phyloP scores from a whole-genome alignment of 2,329 filamentous ascomycete species.

The Fusarium falciforme region DNA sequence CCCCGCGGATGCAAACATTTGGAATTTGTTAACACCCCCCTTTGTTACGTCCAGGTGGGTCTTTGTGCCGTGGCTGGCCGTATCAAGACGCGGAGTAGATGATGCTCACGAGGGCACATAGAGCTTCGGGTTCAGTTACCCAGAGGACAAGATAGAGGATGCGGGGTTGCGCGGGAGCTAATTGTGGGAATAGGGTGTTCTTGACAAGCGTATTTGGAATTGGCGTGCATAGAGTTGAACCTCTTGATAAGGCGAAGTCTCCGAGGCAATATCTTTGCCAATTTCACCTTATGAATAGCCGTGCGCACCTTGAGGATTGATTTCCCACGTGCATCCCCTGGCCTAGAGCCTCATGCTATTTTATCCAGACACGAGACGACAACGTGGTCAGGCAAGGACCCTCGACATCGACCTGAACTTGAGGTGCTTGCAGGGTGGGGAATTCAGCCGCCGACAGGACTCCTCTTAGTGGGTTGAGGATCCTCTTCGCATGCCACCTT shows the following conservation, averaged over 20 bases:
- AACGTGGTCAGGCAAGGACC: background rate
- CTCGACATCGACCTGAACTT: background rate
- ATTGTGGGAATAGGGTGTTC: constrained; percentile 36
- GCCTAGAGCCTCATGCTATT: background rate
- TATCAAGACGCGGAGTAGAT: background rate
- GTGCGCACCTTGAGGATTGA: background rate
- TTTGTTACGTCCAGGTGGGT: constrained; percentile 25
- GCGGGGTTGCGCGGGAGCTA: constrained; percentile 32
- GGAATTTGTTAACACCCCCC: constrained; percentile 24
- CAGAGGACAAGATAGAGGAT: constrained; percentile 1
- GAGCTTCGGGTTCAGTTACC: background rate
- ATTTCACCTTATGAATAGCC: background rate
- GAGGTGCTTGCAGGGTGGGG: background rate
- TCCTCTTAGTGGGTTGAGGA: constrained; percentile 1
- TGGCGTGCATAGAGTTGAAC: background rate
- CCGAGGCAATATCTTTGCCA: background rate
- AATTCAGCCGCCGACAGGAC: background rate
- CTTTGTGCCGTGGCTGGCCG: constrained; percentile 34
- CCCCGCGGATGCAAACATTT: constrained; percentile 3
- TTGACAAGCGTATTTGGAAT: constrained; percentile 30
- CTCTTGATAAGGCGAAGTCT: background rate
- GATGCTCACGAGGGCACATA: constrained; percentile 16
- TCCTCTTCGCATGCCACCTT: constrained; percentile 1
- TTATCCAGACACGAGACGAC: background rate
- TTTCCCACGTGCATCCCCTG: background rate